Conservation (phyloP, 495 filamentous ascomycete genomes). For the Peziza echinospora region DNA sequence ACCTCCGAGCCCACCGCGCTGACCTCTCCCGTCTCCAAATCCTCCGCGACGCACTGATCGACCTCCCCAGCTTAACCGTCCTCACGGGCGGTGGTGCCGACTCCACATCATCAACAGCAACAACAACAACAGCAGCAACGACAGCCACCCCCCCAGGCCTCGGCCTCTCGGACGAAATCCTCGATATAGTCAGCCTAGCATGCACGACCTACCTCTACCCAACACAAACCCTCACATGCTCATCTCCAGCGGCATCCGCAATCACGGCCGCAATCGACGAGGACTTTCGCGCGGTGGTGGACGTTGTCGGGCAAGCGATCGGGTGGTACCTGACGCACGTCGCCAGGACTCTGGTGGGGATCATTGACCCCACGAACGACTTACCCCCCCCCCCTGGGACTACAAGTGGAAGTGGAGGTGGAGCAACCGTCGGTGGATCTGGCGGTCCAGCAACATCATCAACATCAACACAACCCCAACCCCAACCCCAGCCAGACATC, state of each 20-base stretch:
- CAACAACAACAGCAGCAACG: too few species aligned
- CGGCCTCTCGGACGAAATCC: constrained; percentile 13
- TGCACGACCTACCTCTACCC: constrained; percentile 1
- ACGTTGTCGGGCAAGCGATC: constrained; percentile 8
- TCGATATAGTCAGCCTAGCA: constrained; percentile 11
- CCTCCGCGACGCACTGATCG: constrained; percentile 8
- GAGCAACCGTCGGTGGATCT: too few species aligned
- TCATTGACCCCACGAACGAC: constrained; percentile 13
- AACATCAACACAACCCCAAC: constrained; percentile 3
- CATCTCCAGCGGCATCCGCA: background rate
- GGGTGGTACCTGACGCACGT: constrained; percentile 6
- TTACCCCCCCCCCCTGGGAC: background rate
- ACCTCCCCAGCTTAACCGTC: too few species aligned
- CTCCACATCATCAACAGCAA: too few species aligned
- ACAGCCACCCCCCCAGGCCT: constrained; percentile 5
- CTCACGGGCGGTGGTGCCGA: too few species aligned
- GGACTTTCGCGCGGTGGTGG: constrained; percentile 11
- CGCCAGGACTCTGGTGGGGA: constrained; percentile 8
- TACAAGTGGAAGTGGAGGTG: background rate
- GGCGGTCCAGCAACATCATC: too few species aligned
- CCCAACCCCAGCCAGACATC: constrained; percentile 8
- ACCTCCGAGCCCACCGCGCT: constrained; percentile 17
- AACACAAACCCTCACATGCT: constrained; percentile 1
- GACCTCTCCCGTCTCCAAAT: constrained; percentile 17
- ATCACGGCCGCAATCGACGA: constrained; percentile 13